Evolutionary conservation across 2,329 filamentous ascomycete species (phyloP).

Genomic region (Fonsecaea erecta): DNA sequence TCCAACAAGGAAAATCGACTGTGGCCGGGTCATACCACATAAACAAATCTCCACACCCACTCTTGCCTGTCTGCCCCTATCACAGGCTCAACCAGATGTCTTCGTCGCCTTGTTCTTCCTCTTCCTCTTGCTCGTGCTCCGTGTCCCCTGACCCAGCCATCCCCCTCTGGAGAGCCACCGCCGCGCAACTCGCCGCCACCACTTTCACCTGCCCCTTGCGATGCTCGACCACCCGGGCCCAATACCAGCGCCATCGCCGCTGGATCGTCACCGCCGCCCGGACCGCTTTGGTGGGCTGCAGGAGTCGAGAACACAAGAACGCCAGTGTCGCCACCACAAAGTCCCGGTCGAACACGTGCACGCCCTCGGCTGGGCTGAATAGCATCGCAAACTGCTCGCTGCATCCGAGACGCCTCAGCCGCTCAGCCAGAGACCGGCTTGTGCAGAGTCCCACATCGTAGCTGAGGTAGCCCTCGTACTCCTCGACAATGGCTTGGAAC

Average conservation of each 20-base stretch:
- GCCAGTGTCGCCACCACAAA: constrained; percentile 63
- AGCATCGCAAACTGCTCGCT: constrained; percentile 36
- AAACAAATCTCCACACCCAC: background rate
- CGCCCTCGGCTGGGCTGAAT: constrained; percentile 21
- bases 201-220: constrained; percentile 44
- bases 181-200: constrained; percentile 45
- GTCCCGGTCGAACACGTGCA: constrained; percentile 57
- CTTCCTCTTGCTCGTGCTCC: background rate
- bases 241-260: constrained; percentile 51
- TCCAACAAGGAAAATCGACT: background rate
- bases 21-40: background rate
- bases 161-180: background rate
- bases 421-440: constrained; percentile 15
- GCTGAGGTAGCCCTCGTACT: constrained; percentile 54
- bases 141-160: background rate
- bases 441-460: background rate
- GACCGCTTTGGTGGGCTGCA: constrained; percentile 55
- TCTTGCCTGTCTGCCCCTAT: background rate
- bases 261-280: constrained; percentile 61
- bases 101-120: constrained; percentile 8
- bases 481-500: constrained; percentile 61
- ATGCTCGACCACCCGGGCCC: constrained; percentile 35
- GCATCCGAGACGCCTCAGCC: constrained; percentile 33
- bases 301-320: constrained; percentile 63
- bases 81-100: constrained; percentile 33